Evolutionary conservation across 1,284 basidiomycete genomes (phyloP).

Genomic region (Inonotus obliquus): DNA sequence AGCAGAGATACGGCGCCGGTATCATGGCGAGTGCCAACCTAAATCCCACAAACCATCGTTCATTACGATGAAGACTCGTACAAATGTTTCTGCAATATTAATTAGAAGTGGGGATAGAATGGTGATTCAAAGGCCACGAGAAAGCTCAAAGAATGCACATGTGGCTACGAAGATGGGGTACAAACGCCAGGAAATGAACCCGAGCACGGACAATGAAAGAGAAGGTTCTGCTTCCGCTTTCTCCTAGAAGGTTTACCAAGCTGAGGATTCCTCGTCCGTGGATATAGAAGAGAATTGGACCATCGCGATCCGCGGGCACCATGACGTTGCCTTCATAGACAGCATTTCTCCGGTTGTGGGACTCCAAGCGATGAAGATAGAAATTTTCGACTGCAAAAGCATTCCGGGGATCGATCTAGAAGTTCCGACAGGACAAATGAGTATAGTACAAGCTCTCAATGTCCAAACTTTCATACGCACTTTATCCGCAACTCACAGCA

Average conservation of each 20-base stretch:
- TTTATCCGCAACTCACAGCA: not conserved
- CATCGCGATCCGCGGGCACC: not conserved
- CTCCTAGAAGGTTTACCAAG: not conserved
- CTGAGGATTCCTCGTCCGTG: not conserved
- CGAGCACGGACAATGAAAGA: not conserved
- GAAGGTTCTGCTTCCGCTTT: not conserved
- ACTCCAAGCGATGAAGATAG: not conserved
- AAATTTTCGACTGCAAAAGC: not conserved
- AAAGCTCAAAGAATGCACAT: not conserved
- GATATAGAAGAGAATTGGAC: not conserved
- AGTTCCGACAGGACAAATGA: not conserved
- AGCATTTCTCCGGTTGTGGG: not conserved
- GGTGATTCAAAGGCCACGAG: not conserved
- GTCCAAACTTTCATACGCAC: slow-evolving; percentile 1
- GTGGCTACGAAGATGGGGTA: not conserved
- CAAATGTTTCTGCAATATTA: not conserved
- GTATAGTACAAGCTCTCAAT: not conserved
- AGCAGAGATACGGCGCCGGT: too few species aligned
- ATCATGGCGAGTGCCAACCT: too few species aligned
- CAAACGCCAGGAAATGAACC: not conserved
- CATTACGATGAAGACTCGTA: not conserved
- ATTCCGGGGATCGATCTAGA: not conserved
- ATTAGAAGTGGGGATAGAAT: not conserved
- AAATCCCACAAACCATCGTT: too few species aligned
- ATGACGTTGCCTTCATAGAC: not conserved